A percentile compares a stretch with the other conserved stretches of the same genome.
Conservation (phyloP, 1,139 yeast genomes). For the Scheffersomyces lignicola region DNA sequence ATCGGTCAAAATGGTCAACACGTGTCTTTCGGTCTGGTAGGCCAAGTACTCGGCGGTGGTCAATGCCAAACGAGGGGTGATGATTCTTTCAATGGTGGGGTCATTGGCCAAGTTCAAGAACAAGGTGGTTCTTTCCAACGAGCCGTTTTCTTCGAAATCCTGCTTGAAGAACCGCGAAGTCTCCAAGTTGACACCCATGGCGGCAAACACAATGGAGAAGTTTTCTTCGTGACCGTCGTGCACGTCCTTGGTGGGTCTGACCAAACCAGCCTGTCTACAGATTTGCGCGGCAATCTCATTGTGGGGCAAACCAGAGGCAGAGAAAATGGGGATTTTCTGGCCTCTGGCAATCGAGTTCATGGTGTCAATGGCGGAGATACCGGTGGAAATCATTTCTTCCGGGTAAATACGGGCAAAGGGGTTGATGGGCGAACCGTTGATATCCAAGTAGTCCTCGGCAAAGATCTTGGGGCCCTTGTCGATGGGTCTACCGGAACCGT, state of each 20-base stretch:
- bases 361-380: conserved; percentile 96
- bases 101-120: conserved; percentile 97
- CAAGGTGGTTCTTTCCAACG: conserved; percentile 94
- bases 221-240: conserved; percentile 99
- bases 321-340: conserved; percentile 97
- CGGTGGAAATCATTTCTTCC: conserved; percentile 99
- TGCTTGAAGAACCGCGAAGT: conserved; percentile 72
- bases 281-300: conserved; percentile 99
- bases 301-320: conserved; percentile 99
- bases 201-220: conserved; percentile 98
- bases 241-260: conserved; percentile 98
- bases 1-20: conserved; percentile 94
- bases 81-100: conserved; percentile 98
- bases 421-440: conserved; percentile 97
- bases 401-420: conserved; percentile 98
- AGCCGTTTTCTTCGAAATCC: conserved; percentile 98
- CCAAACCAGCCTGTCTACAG: conserved; percentile 99
- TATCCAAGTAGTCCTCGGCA: conserved; percentile 97
- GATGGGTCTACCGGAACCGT: conserved; percentile 98
- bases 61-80: conserved; percentile 98
- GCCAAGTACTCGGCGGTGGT: conserved; percentile 99
- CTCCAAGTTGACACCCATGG: conserved; percentile 59
- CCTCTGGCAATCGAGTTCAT: conserved; percentile 99
- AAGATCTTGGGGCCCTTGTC: conserved; percentile 98
- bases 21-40: conserved; percentile 98